phyloP scores from a whole-genome alignment of 2,329 filamentous ascomycete species.

The Tolypocladium nubicola region DNA sequence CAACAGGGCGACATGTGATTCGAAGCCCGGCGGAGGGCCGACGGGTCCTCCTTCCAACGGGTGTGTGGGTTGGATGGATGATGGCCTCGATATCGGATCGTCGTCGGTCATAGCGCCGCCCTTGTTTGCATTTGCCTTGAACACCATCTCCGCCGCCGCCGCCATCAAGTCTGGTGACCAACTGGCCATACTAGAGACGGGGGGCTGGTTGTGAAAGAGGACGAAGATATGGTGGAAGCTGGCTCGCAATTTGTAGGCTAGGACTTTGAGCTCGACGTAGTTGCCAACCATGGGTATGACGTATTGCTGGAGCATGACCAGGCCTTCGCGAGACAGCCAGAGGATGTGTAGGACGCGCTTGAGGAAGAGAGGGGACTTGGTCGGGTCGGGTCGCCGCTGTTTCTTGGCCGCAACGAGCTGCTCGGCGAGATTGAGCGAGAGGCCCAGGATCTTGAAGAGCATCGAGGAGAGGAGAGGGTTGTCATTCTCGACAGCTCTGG shows the following conservation, averaged over 20 bases:
- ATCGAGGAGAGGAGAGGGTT: constrained; percentile 72
- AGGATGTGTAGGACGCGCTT: constrained; percentile 82
- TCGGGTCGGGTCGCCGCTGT: constrained; percentile 69
- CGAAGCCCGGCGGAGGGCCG: constrained; percentile 44
- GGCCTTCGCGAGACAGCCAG: constrained; percentile 87
- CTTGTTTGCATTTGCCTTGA: constrained; percentile 32
- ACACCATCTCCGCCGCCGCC: constrained; percentile 20
- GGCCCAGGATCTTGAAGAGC: constrained; percentile 82
- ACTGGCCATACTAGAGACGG: constrained; percentile 53
- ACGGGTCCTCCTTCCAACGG: constrained; percentile 49
- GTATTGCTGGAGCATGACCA: constrained; percentile 78
- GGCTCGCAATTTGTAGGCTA: constrained; percentile 83
- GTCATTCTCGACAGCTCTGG: constrained; percentile 64
- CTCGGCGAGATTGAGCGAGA: constrained; percentile 78
- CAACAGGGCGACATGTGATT: constrained; percentile 23
- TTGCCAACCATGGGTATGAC: constrained; percentile 75
- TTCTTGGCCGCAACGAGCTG: constrained; percentile 77
- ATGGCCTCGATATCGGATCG: constrained; percentile 27
- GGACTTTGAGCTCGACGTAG: constrained; percentile 74
- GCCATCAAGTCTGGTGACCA: constrained; percentile 35
- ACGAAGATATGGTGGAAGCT: constrained; percentile 97
- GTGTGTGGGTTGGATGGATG: constrained; percentile 37
- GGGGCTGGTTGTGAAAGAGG: constrained; percentile 84
- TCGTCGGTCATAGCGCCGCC: constrained; percentile 36
- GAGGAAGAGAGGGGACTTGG: constrained; percentile 67